These are phyloP conservation scores for Microthlaspi erraticum DNA, from an alignment of 345 rosid species.

Conservation along the genomic window DNA sequence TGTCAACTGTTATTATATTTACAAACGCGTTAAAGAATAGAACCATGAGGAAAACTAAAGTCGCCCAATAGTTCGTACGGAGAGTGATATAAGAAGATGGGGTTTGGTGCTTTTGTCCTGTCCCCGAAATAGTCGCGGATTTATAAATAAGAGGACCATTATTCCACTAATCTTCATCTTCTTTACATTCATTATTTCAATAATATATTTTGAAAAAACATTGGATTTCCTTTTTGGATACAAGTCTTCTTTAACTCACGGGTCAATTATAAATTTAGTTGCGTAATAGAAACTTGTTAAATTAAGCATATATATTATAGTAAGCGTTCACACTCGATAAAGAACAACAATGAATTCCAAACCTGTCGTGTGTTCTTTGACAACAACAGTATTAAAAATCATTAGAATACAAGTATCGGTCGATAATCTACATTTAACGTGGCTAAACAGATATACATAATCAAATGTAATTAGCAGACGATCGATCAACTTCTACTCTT, in stretches of 20 bases:
- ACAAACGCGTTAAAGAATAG: slow-evolving; percentile 35
- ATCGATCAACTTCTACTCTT: neutral
- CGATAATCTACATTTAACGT: neutral
- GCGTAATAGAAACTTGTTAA: slow-evolving; percentile 5
- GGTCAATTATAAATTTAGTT: slow-evolving; percentile 32
- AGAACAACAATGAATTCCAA: neutral
- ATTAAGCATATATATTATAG: neutral
- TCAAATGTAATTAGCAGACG: slow-evolving; percentile 4
- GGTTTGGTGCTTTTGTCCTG: slow-evolving; percentile 38
- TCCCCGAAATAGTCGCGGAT: slow-evolving; percentile 17
- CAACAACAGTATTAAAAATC: neutral
- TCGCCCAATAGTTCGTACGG: slow-evolving; percentile 20
- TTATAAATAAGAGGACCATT: slow-evolving; percentile 3
- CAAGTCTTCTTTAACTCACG: slow-evolving; percentile 25
- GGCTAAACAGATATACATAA: neutral
- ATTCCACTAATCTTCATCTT: slow-evolving; percentile 19
- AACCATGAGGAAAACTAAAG: neutral
- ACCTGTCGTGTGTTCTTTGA: neutral
- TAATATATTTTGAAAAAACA: slow-evolving; percentile 12
- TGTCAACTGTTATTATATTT: neutral
- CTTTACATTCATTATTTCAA: slow-evolving; percentile 12
- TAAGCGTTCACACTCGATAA: slow-evolving; percentile 24
- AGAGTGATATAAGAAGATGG: slow-evolving; percentile 13
- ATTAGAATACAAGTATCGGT: neutral
- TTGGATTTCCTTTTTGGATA: slow-evolving; percentile 10